phyloP scores from a whole-genome alignment of 352 stramenopile species.

The Globisporangium orthogonon region DNA sequence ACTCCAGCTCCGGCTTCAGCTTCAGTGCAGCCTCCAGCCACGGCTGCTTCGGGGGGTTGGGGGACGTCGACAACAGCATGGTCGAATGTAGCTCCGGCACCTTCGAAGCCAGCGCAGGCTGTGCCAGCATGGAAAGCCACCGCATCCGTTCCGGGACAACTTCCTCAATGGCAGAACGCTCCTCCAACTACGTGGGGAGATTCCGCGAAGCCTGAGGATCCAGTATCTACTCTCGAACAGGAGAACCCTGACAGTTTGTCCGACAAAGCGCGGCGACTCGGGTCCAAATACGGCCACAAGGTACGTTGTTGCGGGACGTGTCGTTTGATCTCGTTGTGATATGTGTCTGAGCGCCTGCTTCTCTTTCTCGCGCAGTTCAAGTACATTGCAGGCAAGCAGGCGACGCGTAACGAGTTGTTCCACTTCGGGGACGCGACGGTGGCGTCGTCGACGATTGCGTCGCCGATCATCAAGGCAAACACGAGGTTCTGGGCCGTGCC shows the following conservation, averaged over 20 bases:
- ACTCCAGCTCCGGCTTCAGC: background rate
- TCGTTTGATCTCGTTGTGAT: background rate
- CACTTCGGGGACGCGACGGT: slow-evolving; percentile 41
- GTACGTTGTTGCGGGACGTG: slow-evolving; percentile 8
- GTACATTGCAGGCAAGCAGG: slow-evolving; percentile 63
- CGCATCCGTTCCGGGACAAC: slow-evolving; percentile 4
- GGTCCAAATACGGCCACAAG: slow-evolving; percentile 69
- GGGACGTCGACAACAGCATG: slow-evolving; percentile 18
- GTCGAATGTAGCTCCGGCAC: slow-evolving; percentile 16
- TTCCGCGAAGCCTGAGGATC: background rate
- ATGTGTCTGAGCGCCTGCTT: background rate
- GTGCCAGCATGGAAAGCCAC: slow-evolving; percentile 14
- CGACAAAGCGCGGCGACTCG: slow-evolving; percentile 58
- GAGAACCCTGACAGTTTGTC: slow-evolving; percentile 35
- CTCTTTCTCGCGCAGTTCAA: slow-evolving; percentile 32
- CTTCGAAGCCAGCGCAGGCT: background rate
- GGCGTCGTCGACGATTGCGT: slow-evolving; percentile 32
- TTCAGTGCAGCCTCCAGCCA: slow-evolving; percentile 7
- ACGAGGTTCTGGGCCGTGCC: slow-evolving; percentile 49
- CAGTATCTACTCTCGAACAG: background rate
- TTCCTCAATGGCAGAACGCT: slow-evolving; percentile 8
- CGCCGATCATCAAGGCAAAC: slow-evolving; percentile 47
- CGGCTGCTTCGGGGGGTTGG: slow-evolving; percentile 4
- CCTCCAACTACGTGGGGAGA: background rate
- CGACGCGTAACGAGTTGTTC: slow-evolving; percentile 49